Base-by-base conservation (phyloP, 176 grass and related monocot genomes). In the Zoysia pacifica region DNA sequence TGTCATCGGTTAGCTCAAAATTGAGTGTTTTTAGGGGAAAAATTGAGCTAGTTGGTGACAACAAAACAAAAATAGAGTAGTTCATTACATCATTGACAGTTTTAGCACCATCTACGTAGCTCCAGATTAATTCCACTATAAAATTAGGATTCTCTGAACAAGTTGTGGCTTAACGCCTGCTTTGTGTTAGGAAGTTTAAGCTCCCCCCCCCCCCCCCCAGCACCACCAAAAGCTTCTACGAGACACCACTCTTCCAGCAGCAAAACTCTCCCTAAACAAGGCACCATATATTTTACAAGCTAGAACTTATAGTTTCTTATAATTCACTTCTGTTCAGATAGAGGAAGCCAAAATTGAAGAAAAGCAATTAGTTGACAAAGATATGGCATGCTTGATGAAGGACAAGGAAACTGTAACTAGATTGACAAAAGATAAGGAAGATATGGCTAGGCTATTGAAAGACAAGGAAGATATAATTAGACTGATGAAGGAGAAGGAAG, bases 401-500 rank as follows among this genome's bases (percentile, higher is more conserved):
- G 86, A 90, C 48, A 89, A 84, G 64, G 87, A 84, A 65, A 51
- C 42, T 76, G 48, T 85, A 16, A 70, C 71, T 80, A 89, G 55
- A 70, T 35, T 89, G 65, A 84, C 70, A 76, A 89, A 84, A 76
- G 87, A 89, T 62, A 89, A 84, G 56, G 87, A 89, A 80, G 87
- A 89, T 46, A 89, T 83, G 85, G 69, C 69, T 56, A 97, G 80
- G 59, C 72, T 88, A 18, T 88, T 82, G 84, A 68, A 79, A 84
- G 74, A 77, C 78, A 88, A 90, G 58, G 93, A 97, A 84, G 87
- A 97, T 47, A 83, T 93, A 72, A 90, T 74, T 78, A 93, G 84
- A 74, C 66, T 97, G 82, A 91, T 90, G 82, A 97, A 91, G 61
- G 93, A 93, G 63, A 97, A 91, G 78, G 93, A 97, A 84, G 88